phyloP scores from a whole-genome alignment of 805 yeast species.

The Candida boleticola region DNA sequence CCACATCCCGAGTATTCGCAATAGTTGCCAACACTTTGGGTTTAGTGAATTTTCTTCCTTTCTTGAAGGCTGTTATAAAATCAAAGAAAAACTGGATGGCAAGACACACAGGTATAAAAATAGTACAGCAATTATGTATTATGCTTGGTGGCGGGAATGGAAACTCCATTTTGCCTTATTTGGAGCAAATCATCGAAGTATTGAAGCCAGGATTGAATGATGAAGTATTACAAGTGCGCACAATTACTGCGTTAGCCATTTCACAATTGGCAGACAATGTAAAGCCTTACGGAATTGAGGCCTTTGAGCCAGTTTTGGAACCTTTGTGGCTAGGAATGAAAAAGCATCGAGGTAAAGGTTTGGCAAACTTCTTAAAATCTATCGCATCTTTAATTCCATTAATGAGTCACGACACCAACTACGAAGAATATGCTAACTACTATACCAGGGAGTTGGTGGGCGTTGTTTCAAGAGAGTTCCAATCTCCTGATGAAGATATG shows the following conservation, averaged over 20 bases:
- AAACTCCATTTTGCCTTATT: slow-evolving; percentile 60
- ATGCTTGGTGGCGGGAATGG: slow-evolving; percentile 62
- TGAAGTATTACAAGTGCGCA: slow-evolving; percentile 65
- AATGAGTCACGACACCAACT: slow-evolving; percentile 56
- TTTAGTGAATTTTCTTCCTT: slow-evolving; percentile 68
- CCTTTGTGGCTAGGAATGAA: slow-evolving; percentile 80
- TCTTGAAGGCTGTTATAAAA: slow-evolving; percentile 73
- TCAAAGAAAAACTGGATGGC: slow-evolving; percentile 80
- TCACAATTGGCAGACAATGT: slow-evolving; percentile 77
- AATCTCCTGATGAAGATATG: slow-evolving; percentile 87
- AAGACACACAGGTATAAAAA: slow-evolving; percentile 76
- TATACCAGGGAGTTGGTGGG: slow-evolving; percentile 73
- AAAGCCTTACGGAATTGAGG: slow-evolving; percentile 85
- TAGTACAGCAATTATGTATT: slow-evolving; percentile 72
- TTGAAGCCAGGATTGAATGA: slow-evolving; percentile 59
- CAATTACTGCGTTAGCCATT: slow-evolving; percentile 68
- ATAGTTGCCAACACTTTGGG: slow-evolving; percentile 82
- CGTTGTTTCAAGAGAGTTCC: slow-evolving; percentile 67
- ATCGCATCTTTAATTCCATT: slow-evolving; percentile 79
- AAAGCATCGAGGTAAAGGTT: slow-evolving; percentile 70
- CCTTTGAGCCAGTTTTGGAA: slow-evolving; percentile 72
- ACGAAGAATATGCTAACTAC: slow-evolving; percentile 70
- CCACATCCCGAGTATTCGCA: slow-evolving; percentile 78
- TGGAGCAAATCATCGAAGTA: slow-evolving; percentile 63
- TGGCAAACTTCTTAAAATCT: slow-evolving; percentile 75